Conservation (phyloP, 768 basidiomycete genomes). For the Rhodotorula sphaerocarpa region DNA sequence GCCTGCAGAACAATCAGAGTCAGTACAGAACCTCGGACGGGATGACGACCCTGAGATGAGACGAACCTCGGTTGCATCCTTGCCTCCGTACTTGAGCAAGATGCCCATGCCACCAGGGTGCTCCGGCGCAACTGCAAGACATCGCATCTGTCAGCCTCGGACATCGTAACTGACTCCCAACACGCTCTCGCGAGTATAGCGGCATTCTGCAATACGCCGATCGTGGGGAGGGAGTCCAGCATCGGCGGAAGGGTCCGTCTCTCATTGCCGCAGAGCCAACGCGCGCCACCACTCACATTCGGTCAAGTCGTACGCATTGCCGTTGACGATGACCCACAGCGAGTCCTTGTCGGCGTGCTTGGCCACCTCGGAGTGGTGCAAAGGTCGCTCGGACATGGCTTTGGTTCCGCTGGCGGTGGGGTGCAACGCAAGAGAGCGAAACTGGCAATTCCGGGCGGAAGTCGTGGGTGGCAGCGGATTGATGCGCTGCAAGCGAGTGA, state of each 20-base stretch:
- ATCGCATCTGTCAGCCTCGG: not conserved
- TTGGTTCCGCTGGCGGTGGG: too few species aligned
- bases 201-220: too few species aligned
- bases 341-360: conserved; percentile 48
- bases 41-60: not conserved
- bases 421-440: too few species aligned
- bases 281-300: not conserved
- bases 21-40: not conserved
- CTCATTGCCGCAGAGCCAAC: too few species aligned
- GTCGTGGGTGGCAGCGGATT: not conserved
- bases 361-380: conserved; percentile 38
- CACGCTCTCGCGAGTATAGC: too few species aligned
- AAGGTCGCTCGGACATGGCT: conserved; percentile 6
- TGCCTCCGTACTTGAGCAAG: conserved; percentile 74
- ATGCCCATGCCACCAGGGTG: conserved; percentile 59
- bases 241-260: too few species aligned
- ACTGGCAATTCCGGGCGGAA: too few species aligned
- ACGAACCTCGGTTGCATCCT: conserved; percentile 53
- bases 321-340: conserved; percentile 75
- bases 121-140: conserved; percentile 18
- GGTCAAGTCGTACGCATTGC: conserved; percentile 46
- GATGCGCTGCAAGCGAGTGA: not conserved
- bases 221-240: too few species aligned
- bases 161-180: not conserved
- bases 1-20: conserved; percentile 11